A percentile compares a stretch with the other conserved stretches of the same genome.
Evolutionary conservation across 2,329 filamentous ascomycete species (phyloP).

Genomic region (Fusarium sp.): DNA sequence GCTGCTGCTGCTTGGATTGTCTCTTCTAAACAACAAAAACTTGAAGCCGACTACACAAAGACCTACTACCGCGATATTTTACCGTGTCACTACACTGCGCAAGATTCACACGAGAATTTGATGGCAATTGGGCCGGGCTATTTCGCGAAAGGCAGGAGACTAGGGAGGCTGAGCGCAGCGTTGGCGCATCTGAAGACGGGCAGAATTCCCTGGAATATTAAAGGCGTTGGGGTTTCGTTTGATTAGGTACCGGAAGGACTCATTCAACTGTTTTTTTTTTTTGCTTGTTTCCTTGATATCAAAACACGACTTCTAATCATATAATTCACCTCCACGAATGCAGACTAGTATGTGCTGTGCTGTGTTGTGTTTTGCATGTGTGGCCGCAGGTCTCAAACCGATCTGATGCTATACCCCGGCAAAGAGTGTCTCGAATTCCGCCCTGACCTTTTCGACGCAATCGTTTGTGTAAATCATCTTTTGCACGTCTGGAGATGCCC

Average conservation of each 20-base stretch:
- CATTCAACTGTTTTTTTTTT: slow-evolving; percentile 31
- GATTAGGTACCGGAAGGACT: slow-evolving; percentile 17
- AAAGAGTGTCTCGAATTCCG: slow-evolving; percentile 41
- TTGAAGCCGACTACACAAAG: slow-evolving; percentile 5
- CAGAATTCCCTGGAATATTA: slow-evolving; percentile 22
- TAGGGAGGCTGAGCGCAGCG: slow-evolving; percentile 15
- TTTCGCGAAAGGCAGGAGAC: background rate
- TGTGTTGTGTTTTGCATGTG: background rate
- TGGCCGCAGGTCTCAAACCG: slow-evolving; percentile 2
- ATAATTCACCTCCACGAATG: slow-evolving; percentile 26
- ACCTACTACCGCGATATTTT: slow-evolving; percentile 10
- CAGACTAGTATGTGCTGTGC: background rate
- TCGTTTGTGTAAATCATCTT: slow-evolving; percentile 75
- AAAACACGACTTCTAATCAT: slow-evolving; percentile 36
- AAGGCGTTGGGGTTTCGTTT: slow-evolving; percentile 39
- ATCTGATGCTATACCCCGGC: slow-evolving; percentile 28
- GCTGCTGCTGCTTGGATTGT: slow-evolving; percentile 70
- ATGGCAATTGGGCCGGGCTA: background rate
- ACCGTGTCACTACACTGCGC: background rate
- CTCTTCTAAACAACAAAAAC: slow-evolving; percentile 58
- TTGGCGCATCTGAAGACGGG: slow-evolving; percentile 26
- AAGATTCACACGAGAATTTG: background rate
- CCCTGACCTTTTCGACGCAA: slow-evolving; percentile 61
- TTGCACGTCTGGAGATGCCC: slow-evolving; percentile 78
- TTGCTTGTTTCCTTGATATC: slow-evolving; percentile 30